A percentile compares a stretch with the other conserved stretches of the same genome.
These are phyloP conservation scores for Geoglossum glabrum DNA, from an alignment of 495 filamentous ascomycete species.

Conservation along the genomic window DNA sequence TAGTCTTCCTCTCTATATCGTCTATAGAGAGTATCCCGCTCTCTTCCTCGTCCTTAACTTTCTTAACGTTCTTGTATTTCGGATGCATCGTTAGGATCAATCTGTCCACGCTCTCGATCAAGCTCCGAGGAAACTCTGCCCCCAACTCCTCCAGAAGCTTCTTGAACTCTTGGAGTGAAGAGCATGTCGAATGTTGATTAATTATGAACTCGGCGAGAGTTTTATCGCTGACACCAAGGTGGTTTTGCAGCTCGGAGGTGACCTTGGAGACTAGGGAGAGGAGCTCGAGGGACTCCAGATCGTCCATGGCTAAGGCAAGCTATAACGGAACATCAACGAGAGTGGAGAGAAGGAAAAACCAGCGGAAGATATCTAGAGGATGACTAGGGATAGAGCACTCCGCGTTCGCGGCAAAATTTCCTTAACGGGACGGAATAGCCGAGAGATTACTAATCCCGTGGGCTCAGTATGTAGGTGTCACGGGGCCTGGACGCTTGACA, in stretches of 20 bases:
- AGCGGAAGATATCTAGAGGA: too few species aligned
- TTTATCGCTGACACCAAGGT: conserved; percentile 83
- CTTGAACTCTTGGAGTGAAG: conserved; percentile 45
- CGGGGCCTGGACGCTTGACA: too few species aligned
- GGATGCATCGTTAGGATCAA: conserved; percentile 81
- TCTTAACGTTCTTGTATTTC: conserved; percentile 38
- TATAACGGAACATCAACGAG: neutral
- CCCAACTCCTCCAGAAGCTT: conserved; percentile 50
- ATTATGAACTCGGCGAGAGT: conserved; percentile 92
- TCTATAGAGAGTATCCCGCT: conserved; percentile 24
- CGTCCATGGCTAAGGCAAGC: conserved; percentile 42
- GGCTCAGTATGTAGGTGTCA: too few species aligned
- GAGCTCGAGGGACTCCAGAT: conserved; percentile 73
- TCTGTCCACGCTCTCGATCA: conserved; percentile 81
- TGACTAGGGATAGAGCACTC: too few species aligned
- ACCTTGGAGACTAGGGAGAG: conserved; percentile 89
- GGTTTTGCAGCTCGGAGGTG: conserved; percentile 82
- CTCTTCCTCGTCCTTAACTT: conserved; percentile 21
- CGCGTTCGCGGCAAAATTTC: too few species aligned
- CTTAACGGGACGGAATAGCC: too few species aligned
- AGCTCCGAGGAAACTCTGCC: conserved; percentile 72
- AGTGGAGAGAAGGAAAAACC: neutral
- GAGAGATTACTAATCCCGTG: too few species aligned
- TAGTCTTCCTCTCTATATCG: conserved; percentile 39
- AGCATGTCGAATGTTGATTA: conserved; percentile 63